phyloP scores from a whole-genome alignment of 1,139 yeast species.

The Suhomyces terraborum region DNA sequence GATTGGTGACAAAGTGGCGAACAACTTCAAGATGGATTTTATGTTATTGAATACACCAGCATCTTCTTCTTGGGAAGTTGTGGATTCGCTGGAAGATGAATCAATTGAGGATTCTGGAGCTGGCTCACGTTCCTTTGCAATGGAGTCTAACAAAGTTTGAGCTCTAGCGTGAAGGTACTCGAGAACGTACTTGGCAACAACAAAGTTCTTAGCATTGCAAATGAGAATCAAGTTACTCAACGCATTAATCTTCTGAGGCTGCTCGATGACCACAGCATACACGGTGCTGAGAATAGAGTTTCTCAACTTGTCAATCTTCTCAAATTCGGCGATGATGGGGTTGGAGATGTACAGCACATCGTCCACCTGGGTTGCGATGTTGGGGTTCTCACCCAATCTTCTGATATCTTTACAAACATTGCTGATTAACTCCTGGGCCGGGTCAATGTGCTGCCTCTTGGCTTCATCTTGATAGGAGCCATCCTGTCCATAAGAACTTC shows the following conservation, averaged over 20 bases:
- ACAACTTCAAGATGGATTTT: constrained; percentile 70
- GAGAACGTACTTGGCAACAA: constrained; percentile 68
- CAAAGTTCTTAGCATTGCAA: constrained; percentile 65
- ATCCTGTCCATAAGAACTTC: constrained; percentile 15
- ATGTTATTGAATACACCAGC: constrained; percentile 74
- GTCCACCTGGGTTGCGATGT: constrained; percentile 53
- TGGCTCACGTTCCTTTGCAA: constrained; percentile 6
- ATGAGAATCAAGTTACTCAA: constrained; percentile 70
- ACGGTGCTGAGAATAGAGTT: constrained; percentile 62
- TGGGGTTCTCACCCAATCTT: constrained; percentile 65
- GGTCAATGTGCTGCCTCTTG: constrained; percentile 46
- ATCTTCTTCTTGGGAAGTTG: constrained; percentile 27
- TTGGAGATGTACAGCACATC: constrained; percentile 68
- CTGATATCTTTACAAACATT: constrained; percentile 58
- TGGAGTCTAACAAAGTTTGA: constrained; percentile 51
- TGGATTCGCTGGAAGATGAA: constrained; percentile 1
- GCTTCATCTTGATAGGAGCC: constrained; percentile 21
- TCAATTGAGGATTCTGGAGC: neutral
- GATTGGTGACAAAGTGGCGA: constrained; percentile 65
- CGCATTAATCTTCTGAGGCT: constrained; percentile 83
- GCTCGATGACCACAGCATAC: constrained; percentile 74
- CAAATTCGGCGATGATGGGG: constrained; percentile 70
- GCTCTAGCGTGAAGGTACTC: constrained; percentile 68
- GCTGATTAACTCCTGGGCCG: constrained; percentile 42
- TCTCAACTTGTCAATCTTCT: constrained; percentile 63